Conservation (phyloP, 805 yeast genomes). For the Lachancea cidri region DNA sequence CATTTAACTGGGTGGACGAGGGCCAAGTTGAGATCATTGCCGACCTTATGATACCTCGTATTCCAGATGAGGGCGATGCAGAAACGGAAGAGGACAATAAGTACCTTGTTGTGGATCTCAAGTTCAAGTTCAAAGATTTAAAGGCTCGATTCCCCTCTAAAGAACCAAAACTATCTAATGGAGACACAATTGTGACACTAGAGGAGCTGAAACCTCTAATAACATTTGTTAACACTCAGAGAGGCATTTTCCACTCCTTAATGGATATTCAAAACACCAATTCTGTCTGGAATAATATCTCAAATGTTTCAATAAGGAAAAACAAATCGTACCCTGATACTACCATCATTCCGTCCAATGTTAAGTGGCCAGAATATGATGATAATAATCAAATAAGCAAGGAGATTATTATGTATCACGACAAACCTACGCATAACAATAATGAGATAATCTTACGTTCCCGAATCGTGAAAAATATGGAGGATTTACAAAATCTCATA, state of each 20-base stretch:
- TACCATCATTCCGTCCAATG: constrained; percentile 22
- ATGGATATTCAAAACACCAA: constrained; percentile 16
- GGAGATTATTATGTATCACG: constrained; percentile 34
- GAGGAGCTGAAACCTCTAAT: constrained; percentile 59
- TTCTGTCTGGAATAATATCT: constrained; percentile 20
- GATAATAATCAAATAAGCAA: constrained; percentile 14
- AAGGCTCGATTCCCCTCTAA: constrained; percentile 49
- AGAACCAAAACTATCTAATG: constrained; percentile 47
- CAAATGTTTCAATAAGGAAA: constrained; percentile 26
- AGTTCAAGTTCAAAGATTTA: constrained; percentile 57
- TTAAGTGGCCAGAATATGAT: constrained; percentile 18
- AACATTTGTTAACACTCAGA: constrained; percentile 51
- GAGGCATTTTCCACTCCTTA: constrained; percentile 20
- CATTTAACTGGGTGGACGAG: constrained; percentile 66
- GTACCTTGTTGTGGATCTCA: constrained; percentile 65
- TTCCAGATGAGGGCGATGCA: constrained; percentile 27
- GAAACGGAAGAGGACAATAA: constrained; percentile 23
- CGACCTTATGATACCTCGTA: constrained; percentile 65
- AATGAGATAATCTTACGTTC: constrained; percentile 32
- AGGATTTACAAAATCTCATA: constrained; percentile 38
- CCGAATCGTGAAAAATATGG: constrained; percentile 43
- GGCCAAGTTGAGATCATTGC: constrained; percentile 68
- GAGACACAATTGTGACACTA: constrained; percentile 51
- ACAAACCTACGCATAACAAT: constrained; percentile 21
- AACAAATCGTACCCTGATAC: constrained; percentile 27